Evolutionary conservation across 1,284 basidiomycete species (phyloP), one percentile per base, ranked within the genome.

Genomic region (Ceratobasidium sp.): DNA sequence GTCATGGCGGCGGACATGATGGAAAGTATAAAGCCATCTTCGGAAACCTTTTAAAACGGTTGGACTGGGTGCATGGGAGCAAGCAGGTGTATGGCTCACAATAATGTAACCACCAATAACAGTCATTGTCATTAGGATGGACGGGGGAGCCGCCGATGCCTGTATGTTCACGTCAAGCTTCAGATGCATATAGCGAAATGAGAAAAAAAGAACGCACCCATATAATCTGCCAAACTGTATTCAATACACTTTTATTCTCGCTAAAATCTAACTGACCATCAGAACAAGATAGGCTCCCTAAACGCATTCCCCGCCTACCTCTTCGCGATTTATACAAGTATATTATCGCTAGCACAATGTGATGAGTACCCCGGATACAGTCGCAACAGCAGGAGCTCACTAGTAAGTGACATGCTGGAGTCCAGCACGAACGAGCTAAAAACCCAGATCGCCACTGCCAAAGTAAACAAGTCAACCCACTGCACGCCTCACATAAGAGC

Each of bases 121-220:
- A 12, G 42, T 38, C 13, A 38, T 38, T n/a, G 29, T 29, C 55
- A 57, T 42, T 2, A 57, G 22, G 27, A 42, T 43, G 31, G 47
- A 42, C 7, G 57, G 57, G n/a, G 43, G 40, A 47, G 57, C 57
- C 7, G 57, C 57, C 8, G 57, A 60, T n/a, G 42, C 57, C 57
- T 47, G 12, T 6, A 12, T 20, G 20, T 32, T n/a, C 31, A 25
- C 17, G 22, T 20, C 8, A 15, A 25, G 13, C 35, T 15, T 57
- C 34, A 57, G 7, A 22, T 34, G 17, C 8, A 8, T 17, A 40
- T 8, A 40, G 38, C 34, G 12, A 57, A 42, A 57, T n/a, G 5
- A 15, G n/a, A 22, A 2, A 15, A 22, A 4, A 17, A 57, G 38
- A 15, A 47, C 57, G 8, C 5, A 47, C 57, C 42, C 42, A 60